Evolutionary conservation across 2,329 filamentous ascomycete genomes (phyloP), one percentile per base, ranked within the genome.

Genomic region (Fusarium albosuccineum): DNA sequence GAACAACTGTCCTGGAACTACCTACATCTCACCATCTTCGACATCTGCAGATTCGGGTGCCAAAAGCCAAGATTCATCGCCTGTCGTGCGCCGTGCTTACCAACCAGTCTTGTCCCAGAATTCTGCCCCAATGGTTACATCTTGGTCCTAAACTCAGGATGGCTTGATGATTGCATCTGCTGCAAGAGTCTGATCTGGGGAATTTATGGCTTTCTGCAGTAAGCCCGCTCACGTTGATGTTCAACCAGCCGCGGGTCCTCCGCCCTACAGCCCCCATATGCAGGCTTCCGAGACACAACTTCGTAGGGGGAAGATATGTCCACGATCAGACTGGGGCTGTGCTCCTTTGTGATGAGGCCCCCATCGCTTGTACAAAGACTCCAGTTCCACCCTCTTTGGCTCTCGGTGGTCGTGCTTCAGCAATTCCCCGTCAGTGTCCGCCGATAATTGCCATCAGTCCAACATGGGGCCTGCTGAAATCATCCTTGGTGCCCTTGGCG

Each of bases 241-340:
- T 17, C 17, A 49, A 17, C 13, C 36, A 17, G 33, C 33, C 13
- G 27, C 26, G 13, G 13, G 5, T 33, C 36, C 46, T n/a, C 44
- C 44, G 26, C 41, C 41, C 29, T 44, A n/a, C 6, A 29, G n/a
- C 16, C 17, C 9, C 9, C 9, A 42, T 11, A 42, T 49, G 46
- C 46, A 49, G 17, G 13, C n/a, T 49, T 34, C 46, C 33, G 46
- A 49, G 46, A 49, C 46, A 49, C 34, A 10, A 22, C 46, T 4
- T 10, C 46, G 26, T 26, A 30, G 26, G 34, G 7, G 26, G 11
- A 37, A 27, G 45, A 26, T 13, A 2, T 36, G 13, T 33, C 27
- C 5, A n/a, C 17, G 2, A 37, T 37, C 33, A 16, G 29, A 17
- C 17, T 37, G 46, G 33, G 46, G 46, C 46, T 49, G 13, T 49